Evolutionary conservation across 192 early-diverging fungal genomes (phyloP).

Genomic region (Backusella circina): DNA sequence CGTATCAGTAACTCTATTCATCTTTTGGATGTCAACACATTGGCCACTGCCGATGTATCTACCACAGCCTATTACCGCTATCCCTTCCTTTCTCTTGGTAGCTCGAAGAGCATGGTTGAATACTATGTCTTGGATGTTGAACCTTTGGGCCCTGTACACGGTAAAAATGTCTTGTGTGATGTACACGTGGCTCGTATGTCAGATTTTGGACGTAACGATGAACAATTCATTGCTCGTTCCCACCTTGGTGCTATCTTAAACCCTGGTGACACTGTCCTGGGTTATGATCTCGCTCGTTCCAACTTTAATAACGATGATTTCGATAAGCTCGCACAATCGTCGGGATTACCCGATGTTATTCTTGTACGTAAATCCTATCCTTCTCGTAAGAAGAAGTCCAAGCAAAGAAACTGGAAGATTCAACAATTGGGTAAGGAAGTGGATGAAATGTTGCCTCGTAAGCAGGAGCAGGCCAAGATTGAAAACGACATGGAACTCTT

Average conservation of each 20-base stretch:
- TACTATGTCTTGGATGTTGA: conserved; percentile 96
- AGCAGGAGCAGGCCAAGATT: conserved; percentile 71
- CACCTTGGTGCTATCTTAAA: conserved; percentile 91
- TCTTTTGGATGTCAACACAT: conserved; percentile 84
- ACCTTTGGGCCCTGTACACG: conserved; percentile 68
- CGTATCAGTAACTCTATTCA: conserved; percentile 86
- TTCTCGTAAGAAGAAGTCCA: conserved; percentile 81
- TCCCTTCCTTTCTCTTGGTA: conserved; percentile 73
- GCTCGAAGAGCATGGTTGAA: conserved; percentile 79
- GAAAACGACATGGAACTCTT: conserved; percentile 95
- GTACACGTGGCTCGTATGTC: conserved; percentile 77
- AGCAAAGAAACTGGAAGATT: conserved; percentile 88
- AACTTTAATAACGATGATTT: conserved; percentile 92
- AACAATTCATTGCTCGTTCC: conserved; percentile 81
- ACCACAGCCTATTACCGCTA: conserved; percentile 79
- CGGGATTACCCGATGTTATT: conserved; percentile 81
- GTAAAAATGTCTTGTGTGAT: conserved; percentile 83
- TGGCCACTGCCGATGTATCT: conserved; percentile 72
- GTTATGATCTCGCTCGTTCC: conserved; percentile 82
- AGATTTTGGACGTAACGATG: conserved; percentile 83
- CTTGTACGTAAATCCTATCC: conserved; percentile 92
- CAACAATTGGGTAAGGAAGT: conserved; percentile 84
- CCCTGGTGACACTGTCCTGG: conserved; percentile 87
- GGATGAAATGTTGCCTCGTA: conserved; percentile 76
- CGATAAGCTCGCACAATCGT: conserved; percentile 50